A percentile compares a stretch with the other conserved stretches of the same genome.
These are phyloP conservation scores for Phlebopus sp. DNA, from an alignment of 1,284 basidiomycete genomes.

Conservation along the genomic window DNA sequence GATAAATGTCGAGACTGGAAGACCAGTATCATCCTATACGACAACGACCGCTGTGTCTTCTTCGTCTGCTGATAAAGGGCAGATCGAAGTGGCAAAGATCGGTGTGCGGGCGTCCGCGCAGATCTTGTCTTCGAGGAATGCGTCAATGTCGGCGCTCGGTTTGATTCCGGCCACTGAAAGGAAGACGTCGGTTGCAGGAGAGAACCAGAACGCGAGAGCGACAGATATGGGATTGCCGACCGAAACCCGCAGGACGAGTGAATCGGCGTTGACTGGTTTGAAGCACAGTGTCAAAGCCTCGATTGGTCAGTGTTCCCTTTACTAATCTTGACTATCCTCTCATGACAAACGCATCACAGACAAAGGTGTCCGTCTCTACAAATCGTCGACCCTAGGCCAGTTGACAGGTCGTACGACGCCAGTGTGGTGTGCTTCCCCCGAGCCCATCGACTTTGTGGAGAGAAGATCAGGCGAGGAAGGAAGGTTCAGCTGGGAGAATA, in stretches of 20 bases:
- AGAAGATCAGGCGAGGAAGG: slow-evolving; percentile 32
- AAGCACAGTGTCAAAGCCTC: slow-evolving; percentile 70
- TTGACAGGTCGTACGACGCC: slow-evolving; percentile 43
- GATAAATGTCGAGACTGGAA: slow-evolving; percentile 1
- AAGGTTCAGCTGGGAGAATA: slow-evolving; percentile 34
- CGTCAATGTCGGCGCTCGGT: slow-evolving; percentile 19
- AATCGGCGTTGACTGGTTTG: slow-evolving; percentile 35
- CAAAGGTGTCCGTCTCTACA: slow-evolving; percentile 46
- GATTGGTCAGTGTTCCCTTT: slow-evolving; percentile 48
- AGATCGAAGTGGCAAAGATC: slow-evolving; percentile 30
- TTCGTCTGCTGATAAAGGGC: slow-evolving; percentile 25
- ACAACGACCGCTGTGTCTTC: slow-evolving; percentile 17
- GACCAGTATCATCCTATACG: slow-evolving; percentile 14
- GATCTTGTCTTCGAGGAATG: slow-evolving; percentile 23
- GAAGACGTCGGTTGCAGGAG: slow-evolving; percentile 7
- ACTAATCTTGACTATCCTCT: neutral
- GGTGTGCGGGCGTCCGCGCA: slow-evolving; percentile 28
- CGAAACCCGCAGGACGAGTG: slow-evolving; percentile 22
- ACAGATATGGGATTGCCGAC: slow-evolving; percentile 25
- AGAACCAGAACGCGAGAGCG: slow-evolving; percentile 9
- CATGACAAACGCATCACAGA: slow-evolving; percentile 29
- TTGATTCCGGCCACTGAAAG: slow-evolving; percentile 11
- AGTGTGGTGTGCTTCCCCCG: slow-evolving; percentile 32
- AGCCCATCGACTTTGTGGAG: slow-evolving; percentile 33
- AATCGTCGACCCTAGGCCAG: slow-evolving; percentile 48